Percentiles rank a stretch among this genome's conserved stretches.
phyloP scores from a whole-genome alignment of 2,329 filamentous ascomycete genomes.

The Botrytis fabae region DNA sequence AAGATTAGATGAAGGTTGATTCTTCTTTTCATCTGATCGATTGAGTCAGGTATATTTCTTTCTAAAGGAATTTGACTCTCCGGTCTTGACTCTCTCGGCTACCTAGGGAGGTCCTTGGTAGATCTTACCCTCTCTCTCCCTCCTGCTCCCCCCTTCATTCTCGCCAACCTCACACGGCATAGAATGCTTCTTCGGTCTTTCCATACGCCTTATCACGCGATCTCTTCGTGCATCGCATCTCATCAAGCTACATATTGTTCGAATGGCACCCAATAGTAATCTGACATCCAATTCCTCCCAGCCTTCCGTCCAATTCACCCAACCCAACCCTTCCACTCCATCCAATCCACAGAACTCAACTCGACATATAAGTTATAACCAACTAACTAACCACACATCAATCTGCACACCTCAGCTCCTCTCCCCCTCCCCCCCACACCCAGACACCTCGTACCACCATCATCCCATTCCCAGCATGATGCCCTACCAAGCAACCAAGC shows the following conservation, averaged over 20 bases:
- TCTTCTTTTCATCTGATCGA: neutral
- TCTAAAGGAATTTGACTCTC: no score
- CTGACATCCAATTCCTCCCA: neutral
- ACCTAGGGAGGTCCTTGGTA: no score
- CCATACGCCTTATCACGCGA: slow-evolving; percentile 9
- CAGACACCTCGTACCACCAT: neutral
- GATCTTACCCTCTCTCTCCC: no score
- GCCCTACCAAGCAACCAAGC: neutral
- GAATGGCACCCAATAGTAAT: neutral
- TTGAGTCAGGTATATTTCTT: neutral
- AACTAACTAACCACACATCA: neutral
- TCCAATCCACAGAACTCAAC: neutral
- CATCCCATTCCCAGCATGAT: neutral
- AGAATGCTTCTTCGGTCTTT: slow-evolving; percentile 8
- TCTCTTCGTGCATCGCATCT: neutral
- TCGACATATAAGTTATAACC: no score
- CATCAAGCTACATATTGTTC: neutral
- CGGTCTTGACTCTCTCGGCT: no score
- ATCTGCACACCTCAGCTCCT: neutral
- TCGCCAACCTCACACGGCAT: slow-evolving; percentile 7
- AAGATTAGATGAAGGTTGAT: neutral
- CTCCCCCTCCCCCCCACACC: neutral
- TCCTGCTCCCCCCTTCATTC: neutral
- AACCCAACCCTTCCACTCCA: no score
- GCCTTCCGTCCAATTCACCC: no score